phyloP scores from a whole-genome alignment of 202 grass and related monocot species.

The Carex arenaria region DNA sequence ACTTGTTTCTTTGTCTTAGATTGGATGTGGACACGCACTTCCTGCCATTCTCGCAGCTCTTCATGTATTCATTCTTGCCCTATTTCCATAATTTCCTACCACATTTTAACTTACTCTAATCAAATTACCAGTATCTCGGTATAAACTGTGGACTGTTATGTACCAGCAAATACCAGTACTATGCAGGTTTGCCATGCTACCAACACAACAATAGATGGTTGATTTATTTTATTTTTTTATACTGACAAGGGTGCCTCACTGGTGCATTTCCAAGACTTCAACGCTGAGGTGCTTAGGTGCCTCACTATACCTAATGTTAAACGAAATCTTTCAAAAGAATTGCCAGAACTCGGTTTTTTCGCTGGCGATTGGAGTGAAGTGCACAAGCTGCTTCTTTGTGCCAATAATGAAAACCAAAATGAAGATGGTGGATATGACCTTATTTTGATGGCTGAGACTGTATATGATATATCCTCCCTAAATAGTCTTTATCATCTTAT shows the following conservation, averaged over 20 bases:
- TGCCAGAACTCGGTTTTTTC: conserved; percentile 55
- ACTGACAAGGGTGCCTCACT: conserved; percentile 64
- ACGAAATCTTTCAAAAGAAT: conserved; percentile 51
- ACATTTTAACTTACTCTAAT: neutral
- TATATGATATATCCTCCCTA: conserved; percentile 73
- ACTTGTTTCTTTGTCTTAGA: conserved; percentile 34
- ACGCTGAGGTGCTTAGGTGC: conserved; percentile 76
- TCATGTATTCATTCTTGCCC: conserved; percentile 43
- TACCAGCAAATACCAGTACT: neutral
- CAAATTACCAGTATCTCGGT: neutral
- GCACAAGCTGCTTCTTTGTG: conserved; percentile 47
- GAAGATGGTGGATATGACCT: conserved; percentile 51
- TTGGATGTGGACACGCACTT: conserved; percentile 94
- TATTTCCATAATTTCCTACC: neutral
- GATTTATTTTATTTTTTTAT: conserved; percentile 10
- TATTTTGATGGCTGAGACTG: conserved; percentile 95
- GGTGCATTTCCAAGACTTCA: conserved; percentile 96
- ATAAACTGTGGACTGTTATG: neutral
- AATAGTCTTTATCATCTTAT: conserved; percentile 58
- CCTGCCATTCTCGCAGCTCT: conserved; percentile 74
- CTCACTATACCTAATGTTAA: conserved; percentile 89
- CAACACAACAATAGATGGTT: neutral
- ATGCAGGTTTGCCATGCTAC: neutral
- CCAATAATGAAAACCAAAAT: conserved; percentile 29
- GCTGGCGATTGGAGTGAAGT: conserved; percentile 94